Percentiles rank a stretch among this genome's conserved stretches.
These are phyloP conservation scores for Naganishia cerealis DNA, from an alignment of 1,284 basidiomycete species.

Conservation along the genomic window DNA sequence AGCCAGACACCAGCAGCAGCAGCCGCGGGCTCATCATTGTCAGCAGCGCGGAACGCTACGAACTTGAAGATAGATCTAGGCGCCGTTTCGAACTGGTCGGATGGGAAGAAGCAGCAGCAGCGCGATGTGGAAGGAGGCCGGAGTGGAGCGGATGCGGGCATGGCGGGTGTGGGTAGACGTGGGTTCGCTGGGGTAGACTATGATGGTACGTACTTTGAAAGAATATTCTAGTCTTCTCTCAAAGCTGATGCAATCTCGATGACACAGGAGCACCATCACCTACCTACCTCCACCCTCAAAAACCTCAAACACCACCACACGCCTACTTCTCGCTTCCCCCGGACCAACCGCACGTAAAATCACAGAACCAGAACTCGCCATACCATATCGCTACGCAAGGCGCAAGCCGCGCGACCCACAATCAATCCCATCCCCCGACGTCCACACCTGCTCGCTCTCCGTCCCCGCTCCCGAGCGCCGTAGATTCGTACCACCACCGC, in stretches of 20 bases:
- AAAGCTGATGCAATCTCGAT: conserved; percentile 28
- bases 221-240: neutral
- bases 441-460: neutral
- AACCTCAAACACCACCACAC: conserved; percentile 6
- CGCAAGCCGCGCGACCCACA: neutral
- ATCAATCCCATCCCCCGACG: neutral
- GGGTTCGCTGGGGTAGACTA: conserved; percentile 64
- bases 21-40: conserved; percentile 36
- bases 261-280: conserved; percentile 15
- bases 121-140: neutral
- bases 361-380: conserved; percentile 18
- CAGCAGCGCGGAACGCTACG: neutral
- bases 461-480: neutral
- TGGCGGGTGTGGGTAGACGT: conserved; percentile 82
- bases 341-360: neutral
- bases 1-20: conserved; percentile 40
- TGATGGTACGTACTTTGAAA: conserved; percentile 7
- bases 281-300: conserved; percentile 3
- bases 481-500: neutral
- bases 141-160: conserved; percentile 74
- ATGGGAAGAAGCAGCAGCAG: conserved; percentile 3
- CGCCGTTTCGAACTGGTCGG: conserved; percentile 19
- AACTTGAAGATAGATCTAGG: conserved; percentile 27
- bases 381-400: conserved; percentile 23
- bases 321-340: neutral